Conservation (phyloP, 345 rosid species). For the Citrus reticulata region DNA sequence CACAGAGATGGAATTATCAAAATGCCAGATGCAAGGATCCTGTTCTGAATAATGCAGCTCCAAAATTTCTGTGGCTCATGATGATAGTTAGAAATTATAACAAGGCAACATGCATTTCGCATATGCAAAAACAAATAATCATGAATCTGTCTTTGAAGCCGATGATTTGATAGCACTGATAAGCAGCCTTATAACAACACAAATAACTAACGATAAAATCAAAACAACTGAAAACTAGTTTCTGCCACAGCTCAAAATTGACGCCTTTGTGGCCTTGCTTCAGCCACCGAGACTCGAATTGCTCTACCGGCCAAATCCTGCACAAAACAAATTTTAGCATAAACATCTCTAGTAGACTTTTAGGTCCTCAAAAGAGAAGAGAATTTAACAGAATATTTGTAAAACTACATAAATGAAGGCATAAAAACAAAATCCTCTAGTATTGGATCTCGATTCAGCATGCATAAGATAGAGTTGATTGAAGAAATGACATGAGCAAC, state of each 20-base stretch:
- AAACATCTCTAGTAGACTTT: background rate
- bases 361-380: background rate
- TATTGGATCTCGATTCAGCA: background rate
- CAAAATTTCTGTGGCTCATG: constrained; percentile 11
- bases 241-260: background rate
- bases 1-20: background rate
- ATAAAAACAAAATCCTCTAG: background rate
- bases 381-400: background rate
- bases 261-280: constrained; percentile 43
- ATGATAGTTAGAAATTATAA: constrained; percentile 3
- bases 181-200: background rate
- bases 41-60: constrained; percentile 10
- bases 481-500: background rate
- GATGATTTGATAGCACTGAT: background rate
- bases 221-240: background rate
- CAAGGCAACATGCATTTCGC: background rate
- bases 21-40: background rate
- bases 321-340: constrained; percentile 9
- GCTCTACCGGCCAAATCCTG: constrained; percentile 90
- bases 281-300: constrained; percentile 85
- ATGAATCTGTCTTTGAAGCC: background rate
- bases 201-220: background rate
- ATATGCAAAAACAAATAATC: background rate
- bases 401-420: background rate
- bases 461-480: background rate